Evolutionary conservation across 2,329 filamentous ascomycete species (phyloP).

Genomic region (Mollisia scopiformis): DNA sequence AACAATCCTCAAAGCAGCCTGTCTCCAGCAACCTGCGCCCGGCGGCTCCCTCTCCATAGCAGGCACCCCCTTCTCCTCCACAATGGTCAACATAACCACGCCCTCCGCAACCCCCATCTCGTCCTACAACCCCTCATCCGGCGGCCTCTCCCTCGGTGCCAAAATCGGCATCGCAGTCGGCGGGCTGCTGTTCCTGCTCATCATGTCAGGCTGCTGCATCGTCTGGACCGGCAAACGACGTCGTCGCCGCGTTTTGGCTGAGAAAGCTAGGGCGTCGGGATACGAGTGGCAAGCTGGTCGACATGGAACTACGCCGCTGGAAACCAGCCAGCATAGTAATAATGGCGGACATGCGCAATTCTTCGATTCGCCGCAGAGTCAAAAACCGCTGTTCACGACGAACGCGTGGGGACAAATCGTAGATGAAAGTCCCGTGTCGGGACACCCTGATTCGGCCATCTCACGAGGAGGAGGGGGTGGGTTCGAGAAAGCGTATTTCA

Average conservation of each 20-base stretch:
- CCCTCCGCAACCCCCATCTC: constrained; percentile 44
- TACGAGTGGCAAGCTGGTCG: constrained; percentile 30
- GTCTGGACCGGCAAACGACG: constrained; percentile 60
- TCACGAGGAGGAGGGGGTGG: constrained; percentile 45
- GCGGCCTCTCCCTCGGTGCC: constrained; percentile 53
- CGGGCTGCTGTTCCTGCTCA: constrained; percentile 50
- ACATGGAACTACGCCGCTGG: constrained; percentile 8
- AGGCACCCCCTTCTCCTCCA: constrained; percentile 55
- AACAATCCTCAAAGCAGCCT: constrained; percentile 57
- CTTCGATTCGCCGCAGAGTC: constrained; percentile 56
- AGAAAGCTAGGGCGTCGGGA: constrained; percentile 33
- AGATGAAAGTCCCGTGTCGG: constrained; percentile 25
- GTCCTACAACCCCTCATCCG: constrained; percentile 22
- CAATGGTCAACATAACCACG: constrained; percentile 51
- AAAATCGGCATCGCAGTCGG: constrained; percentile 62
- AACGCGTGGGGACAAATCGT: constrained; percentile 39
- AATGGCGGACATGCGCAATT: no score
- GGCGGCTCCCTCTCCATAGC: constrained; percentile 53
- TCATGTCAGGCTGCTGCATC: constrained; percentile 53
- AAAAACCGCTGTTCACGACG: constrained; percentile 55
- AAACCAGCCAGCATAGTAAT: no score
- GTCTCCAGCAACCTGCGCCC: constrained; percentile 51
- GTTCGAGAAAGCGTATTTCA: constrained; percentile 51
- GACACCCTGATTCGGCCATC: not conserved
- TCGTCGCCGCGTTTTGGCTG: constrained; percentile 53